Conservation (phyloP, 2,329 filamentous ascomycete species). For the Pseudogymnoascus sp. region DNA sequence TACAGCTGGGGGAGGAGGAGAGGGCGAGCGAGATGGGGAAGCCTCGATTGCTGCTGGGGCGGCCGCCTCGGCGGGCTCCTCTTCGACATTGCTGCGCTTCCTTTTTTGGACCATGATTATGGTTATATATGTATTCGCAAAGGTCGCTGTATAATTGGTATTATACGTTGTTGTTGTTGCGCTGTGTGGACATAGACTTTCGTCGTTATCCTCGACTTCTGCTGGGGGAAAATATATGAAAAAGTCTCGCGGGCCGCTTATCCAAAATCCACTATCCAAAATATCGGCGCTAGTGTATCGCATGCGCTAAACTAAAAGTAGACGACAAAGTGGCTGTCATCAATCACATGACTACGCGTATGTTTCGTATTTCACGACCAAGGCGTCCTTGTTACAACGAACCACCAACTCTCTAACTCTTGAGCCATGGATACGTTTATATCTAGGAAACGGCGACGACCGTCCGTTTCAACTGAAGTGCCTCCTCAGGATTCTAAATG, state of each 20-base stretch:
- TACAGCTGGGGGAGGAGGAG: not conserved
- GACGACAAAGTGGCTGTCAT: not conserved
- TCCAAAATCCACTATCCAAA: not conserved
- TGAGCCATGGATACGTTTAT: not conserved
- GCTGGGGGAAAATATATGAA: not conserved
- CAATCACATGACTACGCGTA: not conserved
- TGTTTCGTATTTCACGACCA: not conserved
- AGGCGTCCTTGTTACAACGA: not conserved
- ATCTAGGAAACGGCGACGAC: not conserved
- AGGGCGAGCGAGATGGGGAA: not conserved
- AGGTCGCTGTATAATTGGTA: not conserved
- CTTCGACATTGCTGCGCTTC: constrained; percentile 1
- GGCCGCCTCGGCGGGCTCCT: not conserved
- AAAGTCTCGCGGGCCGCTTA: constrained; percentile 1
- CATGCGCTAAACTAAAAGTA: not conserved
- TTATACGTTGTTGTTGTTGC: not conserved
- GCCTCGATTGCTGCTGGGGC: not conserved
- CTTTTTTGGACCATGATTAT: not conserved
- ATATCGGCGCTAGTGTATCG: not conserved
- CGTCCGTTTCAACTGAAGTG: not conserved
- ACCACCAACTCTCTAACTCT: not conserved
- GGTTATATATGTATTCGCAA: not conserved
- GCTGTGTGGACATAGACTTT: not conserved
- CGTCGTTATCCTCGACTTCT: not conserved
- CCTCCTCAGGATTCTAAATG: not conserved